Conservation (phyloP, 305 asterid genomes). For the Caryopteris hybrid region DNA sequence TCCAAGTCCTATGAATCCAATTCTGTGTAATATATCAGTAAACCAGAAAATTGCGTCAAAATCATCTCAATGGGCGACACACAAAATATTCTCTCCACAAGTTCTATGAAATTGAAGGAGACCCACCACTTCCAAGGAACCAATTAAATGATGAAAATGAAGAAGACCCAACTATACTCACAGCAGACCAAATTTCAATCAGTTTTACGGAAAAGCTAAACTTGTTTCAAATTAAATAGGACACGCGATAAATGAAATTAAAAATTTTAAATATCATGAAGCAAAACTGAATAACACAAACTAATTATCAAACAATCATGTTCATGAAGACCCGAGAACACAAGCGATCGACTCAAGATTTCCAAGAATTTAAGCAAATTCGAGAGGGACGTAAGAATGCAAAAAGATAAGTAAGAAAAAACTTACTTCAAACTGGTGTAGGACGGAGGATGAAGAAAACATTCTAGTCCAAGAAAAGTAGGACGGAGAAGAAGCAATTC, state of each 20-base stretch:
- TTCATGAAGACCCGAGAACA: not conserved
- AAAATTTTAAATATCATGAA: not conserved
- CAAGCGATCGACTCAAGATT: not conserved
- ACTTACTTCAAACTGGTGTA: slow-evolving; percentile 52
- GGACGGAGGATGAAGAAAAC: slow-evolving; percentile 40
- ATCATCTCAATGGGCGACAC: slow-evolving; percentile 2
- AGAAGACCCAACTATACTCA: too few species aligned
- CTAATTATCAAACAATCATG: not conserved
- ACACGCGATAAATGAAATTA: too few species aligned
- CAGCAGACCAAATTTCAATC: too few species aligned
- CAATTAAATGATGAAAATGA: too few species aligned
- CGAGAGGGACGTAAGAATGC: too few species aligned
- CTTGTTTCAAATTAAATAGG: too few species aligned
- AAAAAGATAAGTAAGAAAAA: too few species aligned
- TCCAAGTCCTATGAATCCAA: slow-evolving; percentile 93
- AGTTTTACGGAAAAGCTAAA: too few species aligned
- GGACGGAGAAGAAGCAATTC: slow-evolving; percentile 17
- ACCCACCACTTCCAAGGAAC: too few species aligned
- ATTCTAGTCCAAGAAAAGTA: slow-evolving; percentile 28
- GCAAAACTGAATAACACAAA: not conserved
- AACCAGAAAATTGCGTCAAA: slow-evolving; percentile 11
- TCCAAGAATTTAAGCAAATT: not conserved
- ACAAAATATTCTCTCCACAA: not conserved
- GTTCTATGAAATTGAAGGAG: not conserved
- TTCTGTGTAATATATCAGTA: slow-evolving; percentile 43